Evolutionary conservation across 2,329 filamentous ascomycete species (phyloP), one percentile per base, ranked within the genome.

Genomic region (Calonectria naviculata): DNA sequence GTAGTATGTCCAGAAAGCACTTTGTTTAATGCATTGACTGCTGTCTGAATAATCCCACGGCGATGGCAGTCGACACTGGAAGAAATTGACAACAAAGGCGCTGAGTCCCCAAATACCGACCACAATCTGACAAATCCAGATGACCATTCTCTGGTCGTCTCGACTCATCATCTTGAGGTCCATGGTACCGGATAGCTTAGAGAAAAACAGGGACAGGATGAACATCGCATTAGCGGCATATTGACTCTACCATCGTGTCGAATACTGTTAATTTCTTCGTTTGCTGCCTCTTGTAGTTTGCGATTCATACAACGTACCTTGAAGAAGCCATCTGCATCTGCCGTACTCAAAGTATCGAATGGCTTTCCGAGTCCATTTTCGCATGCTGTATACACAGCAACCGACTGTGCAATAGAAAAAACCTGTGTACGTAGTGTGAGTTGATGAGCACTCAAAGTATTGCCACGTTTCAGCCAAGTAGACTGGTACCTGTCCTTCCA

Each of bases 131-230:
- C 73, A 74, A 0, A 6, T 64, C 13, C 70, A 56, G 19, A 80
- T 75, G 28, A 77, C 49, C 64, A 68, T 73, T 63, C 69, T 75
- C 6, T 80, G 78, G 8, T 54, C 75, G 15, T 74, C 73, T 8
- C 67, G 78, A 15, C 72, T 74, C 64, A 81, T 77, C 2, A 78
- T 75, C 5, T 71, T 68, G 0, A 80, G 71, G 26, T 74, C 74
- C 74, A 80, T 78, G 19, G 76, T 74, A 4, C 74, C 75, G 1
- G 79, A 79, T 2, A 80, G 36, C 58, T 80, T 81, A 52, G 77
- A 77, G 41, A 69, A 78, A 2, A 78, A 60, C 0, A 80, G n/a
- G 0, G 78, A 78, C 2, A 71, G 70, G 17, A 81, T 77, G 46
- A 80, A 70, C 52, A 81, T 65, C 0, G 74, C 54, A 28, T 80